A percentile compares a stretch with the other conserved stretches of the same genome.
Evolutionary conservation across 768 basidiomycete species (phyloP).

Genomic region (Leccinellum luteum): DNA sequence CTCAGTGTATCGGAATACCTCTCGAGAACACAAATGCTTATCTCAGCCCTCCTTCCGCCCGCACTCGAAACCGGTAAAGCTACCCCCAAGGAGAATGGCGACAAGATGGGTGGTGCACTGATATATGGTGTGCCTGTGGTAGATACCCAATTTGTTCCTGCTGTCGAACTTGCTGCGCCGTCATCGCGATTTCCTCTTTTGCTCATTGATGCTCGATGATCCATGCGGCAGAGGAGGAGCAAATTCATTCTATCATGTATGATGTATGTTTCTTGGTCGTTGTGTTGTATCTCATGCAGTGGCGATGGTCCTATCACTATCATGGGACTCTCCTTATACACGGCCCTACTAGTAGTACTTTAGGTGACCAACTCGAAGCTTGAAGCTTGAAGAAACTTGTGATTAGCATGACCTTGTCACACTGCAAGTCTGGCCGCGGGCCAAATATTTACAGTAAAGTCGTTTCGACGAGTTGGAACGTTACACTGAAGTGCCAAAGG

Average conservation of each 20-base stretch:
- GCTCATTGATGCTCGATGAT: constrained; percentile 47
- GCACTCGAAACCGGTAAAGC: neutral
- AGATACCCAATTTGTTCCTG: constrained; percentile 55
- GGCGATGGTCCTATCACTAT: constrained; percentile 22
- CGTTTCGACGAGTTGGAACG: too few relatives aligned
- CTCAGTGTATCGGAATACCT: constrained; percentile 43
- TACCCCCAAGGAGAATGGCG: constrained; percentile 25
- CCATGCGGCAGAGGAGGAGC: neutral
- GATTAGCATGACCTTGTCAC: neutral
- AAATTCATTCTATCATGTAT: neutral
- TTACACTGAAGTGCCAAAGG: too few relatives aligned
- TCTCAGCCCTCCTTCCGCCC: constrained; percentile 55
- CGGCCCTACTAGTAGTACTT: too few relatives aligned
- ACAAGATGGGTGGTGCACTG: constrained; percentile 46
- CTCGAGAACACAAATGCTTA: constrained; percentile 56
- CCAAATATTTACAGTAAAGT: too few relatives aligned
- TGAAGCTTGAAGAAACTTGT: neutral
- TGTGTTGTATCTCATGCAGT: constrained; percentile 11
- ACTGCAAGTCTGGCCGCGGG: too few relatives aligned
- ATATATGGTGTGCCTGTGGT: constrained; percentile 50
- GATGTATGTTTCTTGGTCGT: constrained; percentile 13
- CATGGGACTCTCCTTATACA: constrained; percentile 12
- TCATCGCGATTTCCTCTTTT: constrained; percentile 75
- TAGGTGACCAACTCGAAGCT: neutral
- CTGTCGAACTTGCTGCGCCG: constrained; percentile 65